Percentiles rank a stretch among this genome's conserved stretches.
Evolutionary conservation across 2,329 filamentous ascomycete species (phyloP).

Genomic region (Xylariaceae sp.): DNA sequence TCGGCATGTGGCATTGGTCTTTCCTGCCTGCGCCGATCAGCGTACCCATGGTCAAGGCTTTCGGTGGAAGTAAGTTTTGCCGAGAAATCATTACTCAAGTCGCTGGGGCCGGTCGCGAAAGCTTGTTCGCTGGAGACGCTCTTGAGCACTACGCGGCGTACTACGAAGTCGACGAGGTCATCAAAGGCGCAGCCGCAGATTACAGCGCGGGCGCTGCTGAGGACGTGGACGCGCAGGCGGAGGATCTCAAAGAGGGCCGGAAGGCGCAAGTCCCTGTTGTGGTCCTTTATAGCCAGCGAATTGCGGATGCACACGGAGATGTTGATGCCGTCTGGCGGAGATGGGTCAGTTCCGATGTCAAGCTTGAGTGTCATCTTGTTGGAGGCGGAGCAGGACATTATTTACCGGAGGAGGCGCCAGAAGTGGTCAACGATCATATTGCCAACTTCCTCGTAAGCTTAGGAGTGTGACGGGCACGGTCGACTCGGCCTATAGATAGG

Average conservation of each 20-base stretch:
- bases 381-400: constrained; percentile 12
- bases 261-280: constrained; percentile 8
- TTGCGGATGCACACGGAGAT: constrained; percentile 9
- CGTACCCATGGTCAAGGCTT: constrained; percentile 13
- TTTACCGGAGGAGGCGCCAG: constrained; percentile 16
- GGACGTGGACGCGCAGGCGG: constrained; percentile 16
- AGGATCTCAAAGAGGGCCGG: constrained; percentile 7
- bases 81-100: constrained; percentile 6
- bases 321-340: constrained; percentile 12
- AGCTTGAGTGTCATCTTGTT: constrained; percentile 6
- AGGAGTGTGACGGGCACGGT: constrained; percentile 10
- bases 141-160: constrained; percentile 13
- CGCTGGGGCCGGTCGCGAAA: constrained; percentile 6
- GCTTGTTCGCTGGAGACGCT: constrained; percentile 10
- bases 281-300: constrained; percentile 12
- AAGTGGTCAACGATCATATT: constrained; percentile 15
- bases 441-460: constrained; percentile 13
- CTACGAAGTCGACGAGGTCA: constrained; percentile 15
- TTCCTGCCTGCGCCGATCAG: constrained; percentile 13
- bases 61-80: constrained; percentile 14
- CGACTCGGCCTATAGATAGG: no score
- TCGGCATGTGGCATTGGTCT: constrained; percentile 15
- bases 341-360: constrained; percentile 7
- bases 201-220: constrained; percentile 17
- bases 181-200: constrained; percentile 13